A percentile compares a stretch with the other conserved stretches of the same genome.
phyloP scores from a whole-genome alignment of 1,284 basidiomycete species.

The Pseudozyma flocculosa region DNA sequence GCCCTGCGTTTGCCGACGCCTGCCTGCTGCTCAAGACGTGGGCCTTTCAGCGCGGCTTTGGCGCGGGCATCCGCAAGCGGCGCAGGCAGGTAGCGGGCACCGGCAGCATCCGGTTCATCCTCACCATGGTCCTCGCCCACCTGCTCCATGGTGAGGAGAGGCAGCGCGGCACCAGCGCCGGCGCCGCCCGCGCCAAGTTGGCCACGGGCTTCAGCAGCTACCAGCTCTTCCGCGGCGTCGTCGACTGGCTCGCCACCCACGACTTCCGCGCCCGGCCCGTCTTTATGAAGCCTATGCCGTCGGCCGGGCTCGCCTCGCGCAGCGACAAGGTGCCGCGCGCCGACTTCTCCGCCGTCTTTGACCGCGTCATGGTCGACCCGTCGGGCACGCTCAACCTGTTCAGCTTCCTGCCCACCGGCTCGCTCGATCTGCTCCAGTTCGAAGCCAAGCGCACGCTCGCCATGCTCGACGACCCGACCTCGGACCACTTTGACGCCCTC shows the following conservation, averaged over 20 bases:
- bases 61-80: conserved; percentile 57
- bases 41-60: conserved; percentile 82
- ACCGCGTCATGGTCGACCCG: conserved; percentile 73
- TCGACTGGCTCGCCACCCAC: conserved; percentile 73
- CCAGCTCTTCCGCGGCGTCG: conserved; percentile 76
- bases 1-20: conserved; percentile 73
- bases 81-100: conserved; percentile 42
- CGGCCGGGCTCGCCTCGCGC: conserved; percentile 30
- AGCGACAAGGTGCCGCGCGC: conserved; percentile 53
- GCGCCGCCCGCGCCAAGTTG: conserved; percentile 59
- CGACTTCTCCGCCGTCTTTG: conserved; percentile 55
- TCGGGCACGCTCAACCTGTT: conserved; percentile 78
- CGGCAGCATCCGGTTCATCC: conserved; percentile 69
- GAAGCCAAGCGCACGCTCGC: conserved; percentile 50
- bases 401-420: conserved; percentile 59
- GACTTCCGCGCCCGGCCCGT: conserved; percentile 68
- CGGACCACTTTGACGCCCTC: conserved; percentile 72
- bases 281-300: conserved; percentile 64
- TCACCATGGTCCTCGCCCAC: conserved; percentile 57
- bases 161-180: conserved; percentile 59
- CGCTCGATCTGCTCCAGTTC: conserved; percentile 68
- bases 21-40: conserved; percentile 80
- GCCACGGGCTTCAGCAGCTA: conserved; percentile 79
- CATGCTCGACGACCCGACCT: conserved; percentile 54
- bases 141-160: conserved; percentile 58